Conservation (phyloP, 139 green algal genomes). For the Haematococcus sp. region DNA sequence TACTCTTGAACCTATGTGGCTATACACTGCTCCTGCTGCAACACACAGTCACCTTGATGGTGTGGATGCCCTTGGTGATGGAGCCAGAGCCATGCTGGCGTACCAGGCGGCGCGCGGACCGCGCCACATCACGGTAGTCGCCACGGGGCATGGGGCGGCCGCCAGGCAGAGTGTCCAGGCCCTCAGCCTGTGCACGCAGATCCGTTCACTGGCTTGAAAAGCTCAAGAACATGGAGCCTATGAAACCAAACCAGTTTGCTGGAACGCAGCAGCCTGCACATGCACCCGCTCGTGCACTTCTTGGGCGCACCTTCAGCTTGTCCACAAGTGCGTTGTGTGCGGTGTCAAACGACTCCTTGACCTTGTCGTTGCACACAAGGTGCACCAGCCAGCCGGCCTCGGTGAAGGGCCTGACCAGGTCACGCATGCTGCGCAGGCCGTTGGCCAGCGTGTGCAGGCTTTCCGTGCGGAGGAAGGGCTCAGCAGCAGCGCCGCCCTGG, state of each 20-base stretch:
- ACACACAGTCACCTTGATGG: slow-evolving; percentile 1
- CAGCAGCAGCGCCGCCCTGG: slow-evolving; percentile 1
- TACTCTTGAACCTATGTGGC: no score
- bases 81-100: slow-evolving; percentile 45
- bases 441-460: not conserved
- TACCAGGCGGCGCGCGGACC: slow-evolving; percentile 42
- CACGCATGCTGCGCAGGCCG: not conserved
- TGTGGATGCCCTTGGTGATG: slow-evolving; percentile 31
- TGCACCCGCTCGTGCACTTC: no score
- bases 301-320: slow-evolving; percentile 32
- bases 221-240: not conserved
- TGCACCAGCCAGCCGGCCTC: slow-evolving; percentile 53
- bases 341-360: slow-evolving; percentile 39
- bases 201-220: not conserved
- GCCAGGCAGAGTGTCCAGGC: slow-evolving; percentile 29
- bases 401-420: slow-evolving; percentile 14
- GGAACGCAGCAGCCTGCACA: no score
- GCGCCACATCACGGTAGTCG: slow-evolving; percentile 37
- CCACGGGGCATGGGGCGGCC: slow-evolving; percentile 28
- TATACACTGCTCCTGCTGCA: no score
- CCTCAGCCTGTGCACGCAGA: slow-evolving; percentile 27
- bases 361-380: slow-evolving; percentile 35
- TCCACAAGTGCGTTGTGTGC: slow-evolving; percentile 43
- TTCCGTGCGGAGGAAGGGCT: not conserved
- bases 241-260: no score